Percentiles rank a stretch among this genome's conserved stretches.
Evolutionary conservation across 208 protist genomes (phyloP).

Genomic region (Crithidia bombi): DNA sequence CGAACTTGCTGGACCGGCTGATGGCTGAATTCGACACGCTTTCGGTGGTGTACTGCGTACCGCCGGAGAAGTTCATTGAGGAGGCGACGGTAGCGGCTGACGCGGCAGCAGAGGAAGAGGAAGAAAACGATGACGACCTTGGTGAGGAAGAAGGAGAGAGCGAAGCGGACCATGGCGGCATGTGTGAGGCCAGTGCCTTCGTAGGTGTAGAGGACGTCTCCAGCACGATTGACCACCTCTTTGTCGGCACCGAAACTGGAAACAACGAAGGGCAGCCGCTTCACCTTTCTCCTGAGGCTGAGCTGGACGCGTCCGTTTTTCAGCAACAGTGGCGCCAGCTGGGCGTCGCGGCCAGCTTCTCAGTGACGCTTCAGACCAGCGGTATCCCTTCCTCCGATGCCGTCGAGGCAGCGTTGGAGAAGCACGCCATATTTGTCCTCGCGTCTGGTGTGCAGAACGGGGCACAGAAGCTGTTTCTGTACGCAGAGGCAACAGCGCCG

Average conservation of each 20-base stretch:
- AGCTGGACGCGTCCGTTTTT: conserved; percentile 48
- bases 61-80: conserved; percentile 44
- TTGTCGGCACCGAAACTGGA: background rate
- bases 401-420: conserved; percentile 48
- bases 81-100: background rate
- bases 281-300: conserved; percentile 41
- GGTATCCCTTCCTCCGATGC: conserved; percentile 21
- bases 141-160: conserved; percentile 1
- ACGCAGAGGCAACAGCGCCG: conserved; percentile 39
- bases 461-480: conserved; percentile 51
- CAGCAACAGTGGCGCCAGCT: conserved; percentile 43
- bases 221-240: conserved; percentile 5
- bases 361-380: conserved; percentile 24
- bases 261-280: background rate
- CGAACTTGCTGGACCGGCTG: conserved; percentile 74
- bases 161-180: background rate
- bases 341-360: conserved; percentile 13
- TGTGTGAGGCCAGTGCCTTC: background rate
- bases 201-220: background rate
- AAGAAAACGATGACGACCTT: conserved; percentile 16
- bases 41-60: conserved; percentile 79
- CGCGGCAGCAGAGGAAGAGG: conserved; percentile 17
- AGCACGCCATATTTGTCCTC: conserved; percentile 52
- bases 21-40: conserved; percentile 92
- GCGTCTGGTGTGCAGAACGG: conserved; percentile 52